Evolutionary conservation across 1,284 basidiomycete genomes (phyloP).

Genomic region (Ustilago esculenta): DNA sequence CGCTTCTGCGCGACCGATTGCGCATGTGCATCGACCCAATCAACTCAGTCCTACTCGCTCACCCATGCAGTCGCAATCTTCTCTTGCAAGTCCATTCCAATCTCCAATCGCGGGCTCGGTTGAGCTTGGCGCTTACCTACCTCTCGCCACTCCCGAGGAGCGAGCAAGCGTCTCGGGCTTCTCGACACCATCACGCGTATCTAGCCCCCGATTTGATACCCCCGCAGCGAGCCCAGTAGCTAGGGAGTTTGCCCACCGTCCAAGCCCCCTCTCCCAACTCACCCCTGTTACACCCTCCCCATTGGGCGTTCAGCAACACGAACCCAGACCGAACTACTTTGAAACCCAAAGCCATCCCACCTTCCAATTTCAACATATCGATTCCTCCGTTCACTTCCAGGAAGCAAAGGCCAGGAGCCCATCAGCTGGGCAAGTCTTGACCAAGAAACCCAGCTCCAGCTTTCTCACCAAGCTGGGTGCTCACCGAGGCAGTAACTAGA

Average conservation of each 20-base stretch:
- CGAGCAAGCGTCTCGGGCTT: conserved; percentile 17
- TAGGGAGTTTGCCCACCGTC: conserved; percentile 28
- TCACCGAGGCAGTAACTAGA: conserved; percentile 26
- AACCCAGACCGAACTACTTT: background rate
- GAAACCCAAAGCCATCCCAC: background rate
- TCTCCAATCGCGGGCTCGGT: too few species aligned
- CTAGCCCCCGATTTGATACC: conserved; percentile 21
- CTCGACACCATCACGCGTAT: conserved; percentile 21
- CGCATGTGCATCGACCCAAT: too few species aligned
- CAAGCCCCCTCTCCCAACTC: conserved; percentile 40
- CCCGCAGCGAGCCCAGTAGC: conserved; percentile 15
- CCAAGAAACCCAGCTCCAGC: conserved; percentile 41
- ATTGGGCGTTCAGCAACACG: background rate
- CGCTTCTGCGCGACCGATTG: background rate
- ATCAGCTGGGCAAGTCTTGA: conserved; percentile 25
- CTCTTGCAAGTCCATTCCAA: conserved; percentile 6
- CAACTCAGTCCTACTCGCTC: background rate
- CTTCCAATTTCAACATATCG: background rate
- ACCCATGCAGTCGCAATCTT: background rate
- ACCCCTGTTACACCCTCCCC: conserved; percentile 11
- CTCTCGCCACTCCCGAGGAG: conserved; percentile 10
- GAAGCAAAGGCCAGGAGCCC: conserved; percentile 15
- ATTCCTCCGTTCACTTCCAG: too few species aligned
- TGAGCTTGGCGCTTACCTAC: conserved; percentile 5
- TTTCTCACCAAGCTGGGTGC: conserved; percentile 28